Conservation (phyloP, 2,329 filamentous ascomycete genomes). For the Fusarium albidum region DNA sequence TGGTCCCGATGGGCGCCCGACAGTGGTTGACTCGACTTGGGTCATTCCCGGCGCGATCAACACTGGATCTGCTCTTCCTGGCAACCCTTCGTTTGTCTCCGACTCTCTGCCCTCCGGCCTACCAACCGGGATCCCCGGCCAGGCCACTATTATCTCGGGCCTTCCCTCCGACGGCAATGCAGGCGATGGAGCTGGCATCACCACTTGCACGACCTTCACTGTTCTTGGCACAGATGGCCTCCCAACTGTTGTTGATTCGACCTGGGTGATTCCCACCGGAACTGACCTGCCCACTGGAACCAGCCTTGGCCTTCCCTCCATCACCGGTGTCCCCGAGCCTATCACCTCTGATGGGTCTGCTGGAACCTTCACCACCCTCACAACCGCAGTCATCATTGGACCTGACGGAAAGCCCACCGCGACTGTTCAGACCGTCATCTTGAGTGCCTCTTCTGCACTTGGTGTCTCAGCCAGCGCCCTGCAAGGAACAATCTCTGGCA, state of each 20-base stretch:
- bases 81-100: constrained; percentile 33
- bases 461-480: constrained; percentile 26
- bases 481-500: constrained; percentile 26
- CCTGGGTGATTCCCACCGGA: constrained; percentile 39
- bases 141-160: constrained; percentile 24
- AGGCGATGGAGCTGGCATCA: constrained; percentile 17
- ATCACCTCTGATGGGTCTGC: constrained; percentile 22
- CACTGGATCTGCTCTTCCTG: constrained; percentile 28
- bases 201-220: constrained; percentile 44
- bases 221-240: constrained; percentile 40
- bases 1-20: constrained; percentile 38
- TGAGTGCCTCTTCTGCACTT: constrained; percentile 36
- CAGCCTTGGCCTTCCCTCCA: constrained; percentile 22
- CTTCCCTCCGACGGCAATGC: constrained; percentile 10
- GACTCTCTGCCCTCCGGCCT: constrained; percentile 30
- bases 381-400: constrained; percentile 44
- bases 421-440: constrained; percentile 44
- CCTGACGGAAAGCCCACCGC: constrained; percentile 44
- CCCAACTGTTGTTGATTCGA: constrained; percentile 43
- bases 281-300: constrained; percentile 31
- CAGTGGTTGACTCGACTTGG: constrained; percentile 44
- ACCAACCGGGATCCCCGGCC: constrained; percentile 35
- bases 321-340: constrained; percentile 7
- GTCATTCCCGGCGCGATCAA: constrained; percentile 36
- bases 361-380: constrained; percentile 38